Percentiles rank a stretch among this genome's conserved stretches.
phyloP scores from a whole-genome alignment of 2,329 filamentous ascomycete genomes.

The Ophiobolus disseminans region DNA sequence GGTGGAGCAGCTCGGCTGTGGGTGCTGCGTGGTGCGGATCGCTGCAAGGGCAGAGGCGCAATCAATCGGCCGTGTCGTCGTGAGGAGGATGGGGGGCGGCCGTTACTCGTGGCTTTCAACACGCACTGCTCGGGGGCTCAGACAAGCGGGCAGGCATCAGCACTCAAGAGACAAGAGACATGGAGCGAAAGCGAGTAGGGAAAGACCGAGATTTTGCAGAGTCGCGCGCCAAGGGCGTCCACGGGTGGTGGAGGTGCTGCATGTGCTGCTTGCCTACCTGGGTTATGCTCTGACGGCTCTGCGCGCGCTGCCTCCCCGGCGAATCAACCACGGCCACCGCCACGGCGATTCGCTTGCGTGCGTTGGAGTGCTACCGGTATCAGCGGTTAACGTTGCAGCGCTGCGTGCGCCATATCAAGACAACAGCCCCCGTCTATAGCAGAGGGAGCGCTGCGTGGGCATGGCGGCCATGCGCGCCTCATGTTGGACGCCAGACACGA shows the following conservation, averaged over 20 bases:
- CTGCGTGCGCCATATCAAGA: no score
- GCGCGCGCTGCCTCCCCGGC: slow-evolving; percentile 22
- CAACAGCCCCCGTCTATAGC: no score
- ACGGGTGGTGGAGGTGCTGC: no score
- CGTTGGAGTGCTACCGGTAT: no score
- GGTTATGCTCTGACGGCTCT: slow-evolving; percentile 15
- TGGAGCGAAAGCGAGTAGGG: not conserved
- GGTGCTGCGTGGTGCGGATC: not conserved
- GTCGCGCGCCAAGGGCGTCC: slow-evolving; percentile 20
- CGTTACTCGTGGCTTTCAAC: slow-evolving; percentile 2
- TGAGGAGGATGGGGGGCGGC: no score
- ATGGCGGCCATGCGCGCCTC: no score
- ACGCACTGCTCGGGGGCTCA: no score
- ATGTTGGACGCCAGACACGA: no score
- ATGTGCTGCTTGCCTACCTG: slow-evolving; percentile 12
- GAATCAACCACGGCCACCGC: no score
- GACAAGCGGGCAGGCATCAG: no score
- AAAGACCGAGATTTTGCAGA: slow-evolving; percentile 22
- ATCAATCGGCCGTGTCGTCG: slow-evolving; percentile 11
- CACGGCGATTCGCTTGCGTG: slow-evolving; percentile 21
- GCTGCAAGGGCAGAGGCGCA: not conserved
- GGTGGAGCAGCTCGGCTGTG: slow-evolving; percentile 7
- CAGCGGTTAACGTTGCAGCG: no score
- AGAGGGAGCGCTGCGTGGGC: no score
- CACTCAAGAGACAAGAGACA: not conserved